Base-by-base conservation (phyloP, 2,329 filamentous ascomycete species). In the Aspergillus luchuensis region DNA sequence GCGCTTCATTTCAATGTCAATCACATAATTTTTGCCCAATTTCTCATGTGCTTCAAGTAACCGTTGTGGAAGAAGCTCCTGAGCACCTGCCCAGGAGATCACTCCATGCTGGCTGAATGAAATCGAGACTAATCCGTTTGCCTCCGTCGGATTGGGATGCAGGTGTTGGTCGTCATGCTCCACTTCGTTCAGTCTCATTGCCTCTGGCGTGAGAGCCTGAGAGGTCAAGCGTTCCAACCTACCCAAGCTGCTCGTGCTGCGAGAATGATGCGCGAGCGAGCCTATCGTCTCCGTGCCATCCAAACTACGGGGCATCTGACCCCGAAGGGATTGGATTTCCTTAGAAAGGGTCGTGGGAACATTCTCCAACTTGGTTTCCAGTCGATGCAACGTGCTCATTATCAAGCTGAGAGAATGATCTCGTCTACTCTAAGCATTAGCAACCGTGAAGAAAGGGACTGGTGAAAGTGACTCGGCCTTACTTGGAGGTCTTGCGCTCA, bases 321-420 rank as follows among this genome's bases (percentile, higher is more conserved):
- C 62, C 67, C 74, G 64, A 68, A 76, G 58, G 63, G 76, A 59
- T 64, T 73, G 54, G 15, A 76, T 63, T 21, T 76, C 72, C 55
- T 66, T 67, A 17, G 66, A 63, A 30, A 77, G 66, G 5, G 69
- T 67, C 4, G 62, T 67, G 1, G 81, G 80, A 13, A 83, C 69
- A 56, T 78, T 76, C 65, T 85, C 82, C 41, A 85, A 74, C 66
- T 84, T 85, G 4, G 78, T 75, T 67, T 85, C 82, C 17, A 85
- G 75, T 11, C 82, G 76, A 69, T 82, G 78, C 23, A 85, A 78
- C 10, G 82, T 82, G 66, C 82, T 84, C 70, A 84, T 84, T 30
- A 84, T 82, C 68, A 84, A 79, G 25, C 79, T 77, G 68, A 85
- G 78, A 3, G 82, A 84, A 57, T 83, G 81, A 59, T 85, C 82